phyloP scores from a whole-genome alignment of 441 rosid species.

The Monsonia emarginata region DNA sequence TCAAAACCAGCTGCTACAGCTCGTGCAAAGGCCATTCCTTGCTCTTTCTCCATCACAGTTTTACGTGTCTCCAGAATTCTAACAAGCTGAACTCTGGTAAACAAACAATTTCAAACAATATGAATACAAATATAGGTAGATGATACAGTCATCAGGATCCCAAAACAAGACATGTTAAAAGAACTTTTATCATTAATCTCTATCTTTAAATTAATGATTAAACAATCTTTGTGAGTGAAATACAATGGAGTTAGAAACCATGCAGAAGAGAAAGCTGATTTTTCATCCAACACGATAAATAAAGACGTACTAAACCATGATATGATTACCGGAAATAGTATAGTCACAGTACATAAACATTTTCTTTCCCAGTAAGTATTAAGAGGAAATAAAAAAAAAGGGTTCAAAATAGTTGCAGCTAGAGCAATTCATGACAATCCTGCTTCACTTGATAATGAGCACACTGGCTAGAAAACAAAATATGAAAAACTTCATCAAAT shows the following conservation, averaged over 20 bases:
- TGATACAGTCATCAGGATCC: not conserved
- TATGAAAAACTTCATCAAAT: not conserved
- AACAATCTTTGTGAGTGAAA: not conserved
- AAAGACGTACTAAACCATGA: not conserved
- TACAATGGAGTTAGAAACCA: not conserved
- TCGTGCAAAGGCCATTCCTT: conserved; percentile 99
- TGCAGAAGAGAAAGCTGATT: not conserved
- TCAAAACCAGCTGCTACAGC: conserved; percentile 97
- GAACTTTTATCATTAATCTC: not conserved
- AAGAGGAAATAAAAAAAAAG: not conserved
- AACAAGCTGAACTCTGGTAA: conserved; percentile 65
- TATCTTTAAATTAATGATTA: not conserved
- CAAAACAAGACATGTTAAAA: not conserved
- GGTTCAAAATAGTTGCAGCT: conserved; percentile 1
- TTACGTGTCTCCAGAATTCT: conserved; percentile 84
- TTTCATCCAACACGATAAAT: not conserved
- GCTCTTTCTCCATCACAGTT: conserved; percentile 77
- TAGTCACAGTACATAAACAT: not conserved
- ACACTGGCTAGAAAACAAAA: conserved; percentile 9
- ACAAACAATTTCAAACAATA: conserved; percentile 1
- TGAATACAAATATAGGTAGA: not conserved
- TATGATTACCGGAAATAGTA: not conserved
- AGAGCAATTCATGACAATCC: conserved; percentile 6
- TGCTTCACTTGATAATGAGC: not conserved
- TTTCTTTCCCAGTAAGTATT: not conserved